phyloP scores from a whole-genome alignment of 352 stramenopile genomes.

The Phytophthora tubulina region DNA sequence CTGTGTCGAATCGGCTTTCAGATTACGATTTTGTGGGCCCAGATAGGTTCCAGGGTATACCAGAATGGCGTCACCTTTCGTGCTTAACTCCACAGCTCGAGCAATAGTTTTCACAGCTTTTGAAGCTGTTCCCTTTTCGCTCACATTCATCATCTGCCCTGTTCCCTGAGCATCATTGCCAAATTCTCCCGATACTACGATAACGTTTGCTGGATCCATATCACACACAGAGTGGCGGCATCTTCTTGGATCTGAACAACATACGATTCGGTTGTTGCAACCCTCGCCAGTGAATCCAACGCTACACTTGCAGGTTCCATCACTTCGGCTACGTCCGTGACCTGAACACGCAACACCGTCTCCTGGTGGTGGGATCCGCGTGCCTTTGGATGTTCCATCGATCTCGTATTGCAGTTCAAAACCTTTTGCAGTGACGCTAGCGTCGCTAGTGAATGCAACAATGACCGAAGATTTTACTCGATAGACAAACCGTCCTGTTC shows the following conservation, averaged over 20 bases:
- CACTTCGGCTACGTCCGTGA: constrained; percentile 43
- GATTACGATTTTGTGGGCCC: constrained; percentile 44
- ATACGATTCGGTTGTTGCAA: constrained; percentile 73
- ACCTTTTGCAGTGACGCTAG: constrained; percentile 46
- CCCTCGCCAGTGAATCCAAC: constrained; percentile 78
- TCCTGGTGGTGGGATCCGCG: constrained; percentile 49
- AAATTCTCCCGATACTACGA: constrained; percentile 65
- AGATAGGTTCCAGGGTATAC: constrained; percentile 68
- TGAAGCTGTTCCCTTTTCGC: constrained; percentile 55
- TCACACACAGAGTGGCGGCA: constrained; percentile 57
- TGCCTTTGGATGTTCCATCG: constrained; percentile 29
- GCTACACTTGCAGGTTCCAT: constrained; percentile 61
- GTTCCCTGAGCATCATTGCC: constrained; percentile 65
- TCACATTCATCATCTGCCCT: constrained; percentile 61
- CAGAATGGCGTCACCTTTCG: constrained; percentile 50
- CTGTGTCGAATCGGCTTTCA: constrained; percentile 25
- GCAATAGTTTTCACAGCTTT: constrained; percentile 63
- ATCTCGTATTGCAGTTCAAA: constrained; percentile 63
- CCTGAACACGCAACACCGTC: constrained; percentile 41
- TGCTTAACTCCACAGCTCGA: constrained; percentile 51
- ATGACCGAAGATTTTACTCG: constrained; percentile 45
- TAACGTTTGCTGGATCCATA: constrained; percentile 42
- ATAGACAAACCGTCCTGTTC: constrained; percentile 49
- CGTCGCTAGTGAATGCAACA: constrained; percentile 56
- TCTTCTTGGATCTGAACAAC: constrained; percentile 48